phyloP scores from a whole-genome alignment of 345 rosid species.

The Physaria fendleri region DNA sequence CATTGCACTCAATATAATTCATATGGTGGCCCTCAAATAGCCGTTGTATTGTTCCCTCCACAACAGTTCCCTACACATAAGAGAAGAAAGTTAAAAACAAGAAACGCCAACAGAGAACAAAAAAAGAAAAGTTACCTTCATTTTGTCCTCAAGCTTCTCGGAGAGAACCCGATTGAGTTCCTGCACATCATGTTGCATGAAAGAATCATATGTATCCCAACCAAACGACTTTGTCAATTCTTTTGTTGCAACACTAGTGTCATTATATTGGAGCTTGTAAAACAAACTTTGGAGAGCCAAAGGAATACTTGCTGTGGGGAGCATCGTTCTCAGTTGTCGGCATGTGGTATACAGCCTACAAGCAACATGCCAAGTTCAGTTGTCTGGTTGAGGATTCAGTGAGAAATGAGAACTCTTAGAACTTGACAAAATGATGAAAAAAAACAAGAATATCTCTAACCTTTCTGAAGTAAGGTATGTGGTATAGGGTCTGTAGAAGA shows the following conservation, averaged over 20 bases:
- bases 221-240: constrained; percentile 96
- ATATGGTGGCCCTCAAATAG: no score
- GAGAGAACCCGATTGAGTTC: constrained; percentile 89
- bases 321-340: constrained; percentile 91
- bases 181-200: constrained; percentile 99
- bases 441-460: constrained; percentile 30
- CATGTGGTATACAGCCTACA: constrained; percentile 98
- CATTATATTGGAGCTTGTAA: constrained; percentile 91
- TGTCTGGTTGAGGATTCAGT: constrained; percentile 2
- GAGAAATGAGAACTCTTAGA: background rate
- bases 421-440: background rate
- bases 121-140: constrained; percentile 54
- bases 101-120: constrained; percentile 9
- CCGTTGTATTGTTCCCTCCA: no score
- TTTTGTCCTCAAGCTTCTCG: constrained; percentile 96
- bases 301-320: constrained; percentile 91
- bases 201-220: constrained; percentile 96
- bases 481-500: constrained; percentile 83
- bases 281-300: constrained; percentile 96
- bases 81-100: background rate
- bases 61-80: no score
- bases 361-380: constrained; percentile 4
- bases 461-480: constrained; percentile 96
- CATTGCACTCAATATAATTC: no score
- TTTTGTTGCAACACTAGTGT: constrained; percentile 91